Evolutionary conservation across 208 protist genomes (phyloP), one percentile per base, ranked within the genome.

Genomic region (Crithidia acanthocephali): DNA sequence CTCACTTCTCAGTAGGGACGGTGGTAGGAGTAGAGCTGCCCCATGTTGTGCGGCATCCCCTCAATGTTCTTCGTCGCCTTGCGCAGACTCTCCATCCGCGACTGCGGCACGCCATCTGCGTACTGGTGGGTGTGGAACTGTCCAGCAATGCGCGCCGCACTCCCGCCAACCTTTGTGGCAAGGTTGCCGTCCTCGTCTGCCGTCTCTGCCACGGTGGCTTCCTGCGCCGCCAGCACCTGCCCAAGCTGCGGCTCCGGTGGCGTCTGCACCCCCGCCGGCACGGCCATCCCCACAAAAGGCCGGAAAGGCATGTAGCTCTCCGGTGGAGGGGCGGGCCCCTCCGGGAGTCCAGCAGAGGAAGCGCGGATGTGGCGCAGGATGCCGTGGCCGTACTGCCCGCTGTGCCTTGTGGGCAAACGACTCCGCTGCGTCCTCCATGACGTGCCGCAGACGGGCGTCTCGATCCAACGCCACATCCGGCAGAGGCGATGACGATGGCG

Each of bases 11-110:
- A 96, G 56, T 93, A 94, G n/a, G 88, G 87, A 22, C 91, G 82
- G 22, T 94, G 91, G 69, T 87, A 96, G 2, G 91, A 96, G 76
- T 96, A 96, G 9, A 96, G 66, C 66, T 91, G 79, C 0, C 91
- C 91, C 85, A 92, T 91, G 77, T 96, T 96, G 63, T 93, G 77
- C 47, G 91, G 71, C 22, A 69, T 78, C 8, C 72, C 76, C 15
- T 84, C 64, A 6, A 94, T 68, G 51, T 82, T 48, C 37, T 30
- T 67, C 13, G 35, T 67, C 28, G 51, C 80, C 58, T 74, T 76
- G n/a, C 40, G 27, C 53, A 85, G 35, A 20, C 62, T 74, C 37
- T 58, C 59, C 20, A 53, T 40, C 1, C 71, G 81, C 23, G 42
- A 69, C 40, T 78, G 56, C 57, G 37, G 45, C 16, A 65, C 65